phyloP scores from a whole-genome alignment of 495 filamentous ascomycete species.

The Schizothecium vesticola region DNA sequence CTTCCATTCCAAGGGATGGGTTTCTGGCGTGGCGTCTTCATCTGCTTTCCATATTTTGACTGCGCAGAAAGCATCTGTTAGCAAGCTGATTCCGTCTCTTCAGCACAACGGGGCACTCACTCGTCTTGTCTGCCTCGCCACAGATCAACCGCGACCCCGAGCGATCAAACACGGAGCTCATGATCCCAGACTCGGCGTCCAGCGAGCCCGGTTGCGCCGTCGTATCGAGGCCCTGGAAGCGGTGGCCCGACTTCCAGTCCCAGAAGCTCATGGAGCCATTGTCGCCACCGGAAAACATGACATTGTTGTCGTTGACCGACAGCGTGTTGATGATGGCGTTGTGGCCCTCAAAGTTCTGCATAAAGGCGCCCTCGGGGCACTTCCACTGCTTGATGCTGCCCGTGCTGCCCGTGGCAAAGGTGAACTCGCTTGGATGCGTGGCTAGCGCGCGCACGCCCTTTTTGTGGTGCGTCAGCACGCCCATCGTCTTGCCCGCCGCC shows the following conservation, averaged over 20 bases:
- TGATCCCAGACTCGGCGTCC: slow-evolving; percentile 90
- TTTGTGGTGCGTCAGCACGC: slow-evolving; percentile 96
- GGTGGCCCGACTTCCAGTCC: slow-evolving; percentile 97
- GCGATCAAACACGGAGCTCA: slow-evolving; percentile 84
- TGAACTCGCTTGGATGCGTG: slow-evolving; percentile 89
- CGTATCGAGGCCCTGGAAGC: slow-evolving; percentile 81
- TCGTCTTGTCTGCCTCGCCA: slow-evolving; percentile 95
- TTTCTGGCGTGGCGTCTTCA: slow-evolving; percentile 81
- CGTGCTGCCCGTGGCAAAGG: slow-evolving; percentile 87
- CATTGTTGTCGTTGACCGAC: slow-evolving; percentile 89
- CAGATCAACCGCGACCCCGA: slow-evolving; percentile 86
- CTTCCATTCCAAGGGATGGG: slow-evolving; percentile 90
- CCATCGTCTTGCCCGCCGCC: slow-evolving; percentile 93
- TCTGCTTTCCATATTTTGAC: slow-evolving; percentile 96
- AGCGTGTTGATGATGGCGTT: slow-evolving; percentile 95
- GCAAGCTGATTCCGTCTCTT: neutral
- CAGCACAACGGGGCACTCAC: slow-evolving; percentile 33
- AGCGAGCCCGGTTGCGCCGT: slow-evolving; percentile 90
- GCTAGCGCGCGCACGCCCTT: slow-evolving; percentile 87
- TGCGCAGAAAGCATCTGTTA: slow-evolving; percentile 17
- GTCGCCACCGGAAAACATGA: slow-evolving; percentile 91
- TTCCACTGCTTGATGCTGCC: slow-evolving; percentile 99
- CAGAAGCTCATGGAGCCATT: slow-evolving; percentile 97
- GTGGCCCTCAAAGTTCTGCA: slow-evolving; percentile 98
- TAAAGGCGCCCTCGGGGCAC: slow-evolving; percentile 95